Percentiles rank a stretch among this genome's conserved stretches.
Evolutionary conservation across 768 basidiomycete species (phyloP).

Genomic region (Suillus weaverae): DNA sequence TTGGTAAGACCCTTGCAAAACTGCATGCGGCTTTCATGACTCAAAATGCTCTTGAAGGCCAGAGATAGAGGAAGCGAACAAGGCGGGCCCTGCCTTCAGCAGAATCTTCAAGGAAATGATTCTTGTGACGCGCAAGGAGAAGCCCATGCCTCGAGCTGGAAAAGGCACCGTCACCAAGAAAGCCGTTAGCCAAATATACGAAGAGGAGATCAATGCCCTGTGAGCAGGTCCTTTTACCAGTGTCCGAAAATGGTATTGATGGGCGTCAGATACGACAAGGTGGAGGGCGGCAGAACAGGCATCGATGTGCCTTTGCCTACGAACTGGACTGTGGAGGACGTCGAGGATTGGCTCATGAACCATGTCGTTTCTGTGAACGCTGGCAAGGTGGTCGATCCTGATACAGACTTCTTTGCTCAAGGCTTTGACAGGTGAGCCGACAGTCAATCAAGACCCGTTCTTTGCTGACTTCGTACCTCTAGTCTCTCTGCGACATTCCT

Average conservation of each 20-base stretch:
- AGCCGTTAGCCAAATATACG: constrained; percentile 39
- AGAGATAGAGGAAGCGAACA: constrained; percentile 44
- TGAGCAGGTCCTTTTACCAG: constrained; percentile 23
- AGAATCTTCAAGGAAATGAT: constrained; percentile 56
- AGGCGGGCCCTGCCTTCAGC: constrained; percentile 40
- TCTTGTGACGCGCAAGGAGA: constrained; percentile 38
- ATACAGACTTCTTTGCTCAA: constrained; percentile 22
- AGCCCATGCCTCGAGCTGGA: constrained; percentile 44
- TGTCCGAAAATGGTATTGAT: not conserved
- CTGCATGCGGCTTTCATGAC: not conserved
- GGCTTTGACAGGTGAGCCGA: constrained; percentile 28
- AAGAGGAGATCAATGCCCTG: constrained; percentile 46
- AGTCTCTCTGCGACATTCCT: constrained; percentile 38
- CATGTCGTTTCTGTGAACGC: constrained; percentile 21
- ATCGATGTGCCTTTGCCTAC: constrained; percentile 21
- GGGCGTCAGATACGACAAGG: constrained; percentile 30
- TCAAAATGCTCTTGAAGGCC: constrained; percentile 29
- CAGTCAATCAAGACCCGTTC: not conserved
- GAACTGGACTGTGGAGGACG: constrained; percentile 21
- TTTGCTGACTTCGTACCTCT: not conserved
- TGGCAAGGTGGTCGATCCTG: constrained; percentile 5
- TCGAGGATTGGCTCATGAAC: constrained; percentile 30
- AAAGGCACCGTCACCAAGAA: constrained; percentile 49
- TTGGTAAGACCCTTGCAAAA: constrained; percentile 22
- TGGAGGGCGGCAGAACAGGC: constrained; percentile 29